Evolutionary conservation across 805 yeast genomes (phyloP).

Genomic region (Komagataella mondaviorum): DNA sequence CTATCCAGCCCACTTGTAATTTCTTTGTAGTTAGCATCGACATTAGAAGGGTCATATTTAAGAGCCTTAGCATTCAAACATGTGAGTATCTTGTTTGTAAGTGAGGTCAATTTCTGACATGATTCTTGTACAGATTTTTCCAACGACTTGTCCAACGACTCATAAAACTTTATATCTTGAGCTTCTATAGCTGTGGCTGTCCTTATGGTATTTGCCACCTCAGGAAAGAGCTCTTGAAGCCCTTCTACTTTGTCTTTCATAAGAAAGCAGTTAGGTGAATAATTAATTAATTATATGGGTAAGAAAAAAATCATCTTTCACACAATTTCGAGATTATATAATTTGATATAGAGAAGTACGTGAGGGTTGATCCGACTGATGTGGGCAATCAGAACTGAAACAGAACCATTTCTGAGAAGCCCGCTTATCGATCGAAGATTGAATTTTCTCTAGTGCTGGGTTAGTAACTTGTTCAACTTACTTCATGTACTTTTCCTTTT

Average conservation of each 20-base stretch:
- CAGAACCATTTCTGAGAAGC: no score
- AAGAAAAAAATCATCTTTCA: neutral
- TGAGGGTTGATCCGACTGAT: no score
- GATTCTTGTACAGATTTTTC: slow-evolving; percentile 29
- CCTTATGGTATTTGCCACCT: slow-evolving; percentile 44
- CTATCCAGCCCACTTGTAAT: slow-evolving; percentile 53
- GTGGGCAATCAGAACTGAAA: no score
- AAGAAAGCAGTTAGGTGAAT: neutral
- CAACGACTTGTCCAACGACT: slow-evolving; percentile 48
- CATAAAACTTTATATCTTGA: slow-evolving; percentile 70
- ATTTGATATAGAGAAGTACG: no score
- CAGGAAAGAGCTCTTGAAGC: slow-evolving; percentile 14
- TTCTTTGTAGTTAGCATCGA: slow-evolving; percentile 27
- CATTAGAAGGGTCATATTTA: slow-evolving; percentile 10
- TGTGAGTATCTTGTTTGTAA: slow-evolving; percentile 11
- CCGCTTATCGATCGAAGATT: no score
- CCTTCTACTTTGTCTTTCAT: neutral
- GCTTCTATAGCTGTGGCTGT: slow-evolving; percentile 59
- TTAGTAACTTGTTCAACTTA: no score
- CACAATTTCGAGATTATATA: neutral
- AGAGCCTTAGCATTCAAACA: slow-evolving; percentile 10
- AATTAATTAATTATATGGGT: neutral
- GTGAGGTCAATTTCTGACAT: slow-evolving; percentile 15
- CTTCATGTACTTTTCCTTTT: no score
- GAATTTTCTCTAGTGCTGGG: no score